Conservation (phyloP, 169 alveolate species). For the Plasmodium relictum region DNA sequence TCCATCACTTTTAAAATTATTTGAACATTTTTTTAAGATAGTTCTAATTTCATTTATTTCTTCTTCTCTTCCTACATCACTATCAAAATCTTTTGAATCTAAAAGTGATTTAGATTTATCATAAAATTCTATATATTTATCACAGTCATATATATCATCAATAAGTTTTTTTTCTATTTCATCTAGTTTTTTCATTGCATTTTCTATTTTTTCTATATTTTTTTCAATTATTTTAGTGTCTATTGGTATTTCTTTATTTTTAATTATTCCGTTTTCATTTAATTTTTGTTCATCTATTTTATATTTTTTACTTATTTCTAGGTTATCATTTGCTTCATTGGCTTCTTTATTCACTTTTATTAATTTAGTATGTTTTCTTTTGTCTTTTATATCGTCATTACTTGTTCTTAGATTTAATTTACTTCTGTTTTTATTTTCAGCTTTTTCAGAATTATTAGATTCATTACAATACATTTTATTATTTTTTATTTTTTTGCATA, state of each 20-base stretch:
- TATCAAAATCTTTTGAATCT: constrained; percentile 67
- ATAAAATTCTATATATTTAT: constrained; percentile 63
- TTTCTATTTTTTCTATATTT: constrained; percentile 58
- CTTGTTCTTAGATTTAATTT: too few species aligned
- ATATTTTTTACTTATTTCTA: constrained; percentile 11
- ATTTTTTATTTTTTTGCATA: too few species aligned
- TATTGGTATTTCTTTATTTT: constrained; percentile 6
- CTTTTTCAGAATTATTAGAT: too few species aligned
- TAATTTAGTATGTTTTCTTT: neutral
- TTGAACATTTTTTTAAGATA: constrained; percentile 48
- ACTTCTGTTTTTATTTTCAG: too few species aligned
- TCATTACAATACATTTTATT: too few species aligned
- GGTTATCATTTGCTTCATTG: constrained; percentile 1
- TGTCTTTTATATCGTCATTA: neutral
- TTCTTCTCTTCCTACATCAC: constrained; percentile 71
- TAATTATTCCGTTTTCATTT: constrained; percentile 23
- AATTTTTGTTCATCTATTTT: constrained; percentile 11
- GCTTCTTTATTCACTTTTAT: neutral
- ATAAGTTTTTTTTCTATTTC: constrained; percentile 57
- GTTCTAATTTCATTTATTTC: constrained; percentile 60
- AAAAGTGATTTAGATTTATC: constrained; percentile 57
- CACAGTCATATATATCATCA: constrained; percentile 60
- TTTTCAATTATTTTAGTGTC: constrained; percentile 31
- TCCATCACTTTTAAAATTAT: constrained; percentile 42
- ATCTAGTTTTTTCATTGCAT: constrained; percentile 39